These are phyloP conservation scores for Endoconidiophora laricicola DNA, from an alignment of 2,329 filamentous ascomycete genomes.

Conservation along the genomic window DNA sequence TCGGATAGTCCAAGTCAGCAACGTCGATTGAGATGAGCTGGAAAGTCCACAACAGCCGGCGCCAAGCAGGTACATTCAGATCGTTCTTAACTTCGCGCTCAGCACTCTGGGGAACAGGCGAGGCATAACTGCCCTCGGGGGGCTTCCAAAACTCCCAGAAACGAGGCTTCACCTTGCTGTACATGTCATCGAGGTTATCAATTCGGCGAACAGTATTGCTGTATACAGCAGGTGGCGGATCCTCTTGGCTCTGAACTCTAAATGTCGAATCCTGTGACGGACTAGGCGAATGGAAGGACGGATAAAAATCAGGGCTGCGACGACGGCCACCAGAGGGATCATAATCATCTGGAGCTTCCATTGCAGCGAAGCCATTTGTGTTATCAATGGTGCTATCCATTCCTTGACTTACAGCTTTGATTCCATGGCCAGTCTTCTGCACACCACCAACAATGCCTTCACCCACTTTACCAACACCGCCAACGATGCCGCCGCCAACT, in stretches of 20 bases:
- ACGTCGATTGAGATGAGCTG: constrained; percentile 21
- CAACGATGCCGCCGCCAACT: constrained; percentile 8
- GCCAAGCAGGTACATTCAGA: constrained; percentile 30
- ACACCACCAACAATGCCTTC: constrained; percentile 22
- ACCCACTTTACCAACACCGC: constrained; percentile 20
- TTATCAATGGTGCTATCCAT: constrained; percentile 36
- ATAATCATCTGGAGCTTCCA: constrained; percentile 13
- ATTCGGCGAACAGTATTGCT: constrained; percentile 38
- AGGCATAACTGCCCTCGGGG: constrained; percentile 42
- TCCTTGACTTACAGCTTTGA: constrained; percentile 32
- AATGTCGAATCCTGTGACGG: constrained; percentile 7
- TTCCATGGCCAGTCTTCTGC: constrained; percentile 26
- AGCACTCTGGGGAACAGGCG: constrained; percentile 42
- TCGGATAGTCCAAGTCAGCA: constrained; percentile 37
- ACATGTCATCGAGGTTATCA: constrained; percentile 32
- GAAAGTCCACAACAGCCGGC: constrained; percentile 16
- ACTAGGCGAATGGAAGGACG: constrained; percentile 10
- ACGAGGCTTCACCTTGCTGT: constrained; percentile 26
- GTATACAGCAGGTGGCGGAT: neutral
- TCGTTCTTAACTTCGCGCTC: constrained; percentile 22
- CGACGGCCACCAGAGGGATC: constrained; percentile 13
- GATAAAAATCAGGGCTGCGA: constrained; percentile 15
- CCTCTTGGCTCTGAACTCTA: constrained; percentile 6
- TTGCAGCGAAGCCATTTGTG: constrained; percentile 35
- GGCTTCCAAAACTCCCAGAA: constrained; percentile 53